These are phyloP conservation scores for Cyclotella choctawhatcheeana DNA, from an alignment of 108 stramenopile species.

Conservation along the genomic window DNA sequence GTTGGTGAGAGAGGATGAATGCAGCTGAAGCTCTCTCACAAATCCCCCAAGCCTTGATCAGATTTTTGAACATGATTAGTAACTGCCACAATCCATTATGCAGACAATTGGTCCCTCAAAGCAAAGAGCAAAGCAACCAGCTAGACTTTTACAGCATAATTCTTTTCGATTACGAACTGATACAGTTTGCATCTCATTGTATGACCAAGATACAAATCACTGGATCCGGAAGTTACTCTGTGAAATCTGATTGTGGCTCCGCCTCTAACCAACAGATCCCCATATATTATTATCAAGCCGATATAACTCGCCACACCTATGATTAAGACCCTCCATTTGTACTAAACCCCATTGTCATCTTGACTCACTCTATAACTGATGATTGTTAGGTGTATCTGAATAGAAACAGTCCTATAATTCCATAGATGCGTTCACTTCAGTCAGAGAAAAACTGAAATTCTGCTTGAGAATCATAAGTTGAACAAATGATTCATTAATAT, in stretches of 20 bases:
- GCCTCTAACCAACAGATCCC: constrained; percentile 62
- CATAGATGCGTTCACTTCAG: too few relatives aligned
- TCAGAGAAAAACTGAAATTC: too few relatives aligned
- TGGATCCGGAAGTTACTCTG: constrained; percentile 60
- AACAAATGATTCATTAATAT: too few relatives aligned
- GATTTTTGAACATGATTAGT: constrained; percentile 68
- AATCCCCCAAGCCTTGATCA: constrained; percentile 79
- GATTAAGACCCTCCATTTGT: constrained; percentile 77
- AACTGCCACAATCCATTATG: constrained; percentile 80
- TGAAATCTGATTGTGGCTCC: constrained; percentile 59
- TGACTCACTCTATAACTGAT: constrained; percentile 38
- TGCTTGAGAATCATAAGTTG: too few relatives aligned
- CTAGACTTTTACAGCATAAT: constrained; percentile 42
- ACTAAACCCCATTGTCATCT: constrained; percentile 66
- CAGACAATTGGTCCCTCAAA: constrained; percentile 65
- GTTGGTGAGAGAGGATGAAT: constrained; percentile 25
- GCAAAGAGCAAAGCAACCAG: constrained; percentile 68
- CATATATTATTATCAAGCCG: constrained; percentile 67
- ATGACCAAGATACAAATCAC: constrained; percentile 83
- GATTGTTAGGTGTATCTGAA: too few relatives aligned
- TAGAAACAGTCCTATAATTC: too few relatives aligned
- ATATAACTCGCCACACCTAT: constrained; percentile 67
- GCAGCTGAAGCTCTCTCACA: constrained; percentile 59
- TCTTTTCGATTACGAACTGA: constrained; percentile 41
- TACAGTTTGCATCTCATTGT: constrained; percentile 83